Evolutionary conservation across 2,329 filamentous ascomycete genomes (phyloP).

Genomic region (Endoconidiophora laricicola): DNA sequence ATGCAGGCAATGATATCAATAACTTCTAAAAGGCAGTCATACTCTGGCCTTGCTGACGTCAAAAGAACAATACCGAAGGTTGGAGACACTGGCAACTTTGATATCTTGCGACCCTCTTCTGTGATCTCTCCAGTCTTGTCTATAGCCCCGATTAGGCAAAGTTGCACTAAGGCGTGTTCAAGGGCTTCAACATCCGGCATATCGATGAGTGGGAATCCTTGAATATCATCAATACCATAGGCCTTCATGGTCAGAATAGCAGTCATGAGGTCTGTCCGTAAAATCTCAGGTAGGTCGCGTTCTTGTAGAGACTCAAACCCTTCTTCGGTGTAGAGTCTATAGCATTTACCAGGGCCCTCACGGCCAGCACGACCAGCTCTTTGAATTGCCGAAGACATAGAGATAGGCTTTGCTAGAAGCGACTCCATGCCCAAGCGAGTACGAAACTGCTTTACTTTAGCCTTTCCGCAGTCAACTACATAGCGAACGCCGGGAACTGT

Average conservation of each 20-base stretch:
- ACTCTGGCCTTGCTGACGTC: conserved; percentile 53
- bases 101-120: conserved; percentile 55
- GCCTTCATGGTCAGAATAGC: conserved; percentile 89
- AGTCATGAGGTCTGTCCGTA: conserved; percentile 74
- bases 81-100: conserved; percentile 67
- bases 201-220: conserved; percentile 74
- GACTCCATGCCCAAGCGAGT: conserved; percentile 76
- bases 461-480: conserved; percentile 85
- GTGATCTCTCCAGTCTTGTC: conserved; percentile 59
- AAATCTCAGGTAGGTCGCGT: conserved; percentile 70
- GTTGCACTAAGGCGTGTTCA: conserved; percentile 64
- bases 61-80: conserved; percentile 69
- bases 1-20: conserved; percentile 67
- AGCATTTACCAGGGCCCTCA: conserved; percentile 83
- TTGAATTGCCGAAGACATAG: conserved; percentile 83
- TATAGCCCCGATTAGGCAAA: conserved; percentile 64
- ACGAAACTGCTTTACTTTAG: conserved; percentile 85
- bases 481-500: conserved; percentile 86
- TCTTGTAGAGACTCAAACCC: conserved; percentile 55
- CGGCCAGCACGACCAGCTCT: conserved; percentile 81
- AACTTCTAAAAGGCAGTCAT: conserved; percentile 59
- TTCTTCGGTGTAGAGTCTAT: conserved; percentile 68
- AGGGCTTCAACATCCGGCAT: conserved; percentile 61
- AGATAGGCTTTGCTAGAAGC: conserved; percentile 76
- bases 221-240: conserved; percentile 64